These are phyloP conservation scores for Chalciporus sphaerocephalus DNA, from an alignment of 768 basidiomycete species.

Conservation along the genomic window DNA sequence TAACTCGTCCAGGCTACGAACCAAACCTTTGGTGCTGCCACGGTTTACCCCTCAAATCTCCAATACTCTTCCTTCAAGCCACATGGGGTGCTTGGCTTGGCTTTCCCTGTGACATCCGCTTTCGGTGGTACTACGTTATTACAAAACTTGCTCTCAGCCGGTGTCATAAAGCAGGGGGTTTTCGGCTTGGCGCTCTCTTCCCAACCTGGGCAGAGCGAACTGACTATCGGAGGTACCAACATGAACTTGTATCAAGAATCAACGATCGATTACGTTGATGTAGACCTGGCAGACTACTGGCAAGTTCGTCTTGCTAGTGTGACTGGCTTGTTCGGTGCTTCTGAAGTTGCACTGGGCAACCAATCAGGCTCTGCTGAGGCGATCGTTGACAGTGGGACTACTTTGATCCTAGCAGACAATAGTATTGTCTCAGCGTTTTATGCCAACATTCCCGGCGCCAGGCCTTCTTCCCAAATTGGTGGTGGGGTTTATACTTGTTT, in stretches of 20 bases:
- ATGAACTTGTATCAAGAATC: conserved; percentile 40
- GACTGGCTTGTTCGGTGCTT: conserved; percentile 12
- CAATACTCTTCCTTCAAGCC: conserved; percentile 21
- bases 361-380: conserved; percentile 20
- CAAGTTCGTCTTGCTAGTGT: conserved; percentile 33
- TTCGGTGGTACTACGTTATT: conserved; percentile 38
- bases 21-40: conserved; percentile 45
- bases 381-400: conserved; percentile 35
- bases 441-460: conserved; percentile 28
- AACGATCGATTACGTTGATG: conserved; percentile 35
- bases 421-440: conserved; percentile 27
- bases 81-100: conserved; percentile 45
- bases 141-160: conserved; percentile 42
- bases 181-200: conserved; percentile 49
- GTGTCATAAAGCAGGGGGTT: conserved; percentile 30
- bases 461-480: conserved; percentile 22
- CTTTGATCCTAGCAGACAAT: conserved; percentile 27
- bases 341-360: conserved; percentile 24
- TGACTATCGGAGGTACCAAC: conserved; percentile 56
- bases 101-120: conserved; percentile 36
- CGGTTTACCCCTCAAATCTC: conserved; percentile 34
- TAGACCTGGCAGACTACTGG: conserved; percentile 36
- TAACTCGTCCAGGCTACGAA: too few species aligned
- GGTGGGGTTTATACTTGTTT: conserved; percentile 35
- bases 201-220: conserved; percentile 40